These are phyloP conservation scores for Yamadazyma friedrichii DNA, from an alignment of 1,139 yeast genomes.

Conservation along the genomic window DNA sequence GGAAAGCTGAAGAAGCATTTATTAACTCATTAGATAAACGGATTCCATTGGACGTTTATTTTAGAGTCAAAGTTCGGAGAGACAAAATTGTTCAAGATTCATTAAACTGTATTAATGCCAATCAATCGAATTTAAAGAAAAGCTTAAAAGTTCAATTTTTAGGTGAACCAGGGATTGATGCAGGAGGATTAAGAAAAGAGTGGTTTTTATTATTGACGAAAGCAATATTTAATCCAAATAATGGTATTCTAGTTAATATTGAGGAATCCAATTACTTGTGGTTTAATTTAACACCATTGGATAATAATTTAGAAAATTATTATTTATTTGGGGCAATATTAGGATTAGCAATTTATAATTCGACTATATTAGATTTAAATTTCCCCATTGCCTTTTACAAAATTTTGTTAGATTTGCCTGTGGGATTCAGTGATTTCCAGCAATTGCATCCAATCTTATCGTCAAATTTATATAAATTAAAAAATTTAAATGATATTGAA, in stretches of 20 bases:
- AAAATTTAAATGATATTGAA: conserved; percentile 38
- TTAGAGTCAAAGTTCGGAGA: conserved; percentile 68
- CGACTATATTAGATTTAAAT: conserved; percentile 76
- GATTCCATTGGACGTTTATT: conserved; percentile 62
- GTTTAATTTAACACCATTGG: conserved; percentile 58
- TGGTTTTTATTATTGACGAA: conserved; percentile 81
- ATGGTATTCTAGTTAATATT: conserved; percentile 60
- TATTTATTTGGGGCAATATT: conserved; percentile 79
- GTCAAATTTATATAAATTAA: conserved; percentile 52
- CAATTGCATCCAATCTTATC: conserved; percentile 70
- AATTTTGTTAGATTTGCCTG: conserved; percentile 57
- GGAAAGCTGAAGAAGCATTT: conserved; percentile 88
- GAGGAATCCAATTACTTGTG: conserved; percentile 74
- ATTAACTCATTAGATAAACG: conserved; percentile 67
- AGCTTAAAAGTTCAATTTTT: conserved; percentile 74
- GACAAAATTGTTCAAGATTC: conserved; percentile 72
- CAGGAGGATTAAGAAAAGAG: conserved; percentile 89
- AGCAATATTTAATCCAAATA: conserved; percentile 64
- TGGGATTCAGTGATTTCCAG: conserved; percentile 61
- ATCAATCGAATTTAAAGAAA: conserved; percentile 67
- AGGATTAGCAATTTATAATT: conserved; percentile 88
- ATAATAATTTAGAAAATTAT: conserved; percentile 53
- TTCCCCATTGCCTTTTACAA: conserved; percentile 80
- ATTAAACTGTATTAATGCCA: conserved; percentile 56
- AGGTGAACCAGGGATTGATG: conserved; percentile 91